phyloP scores from a whole-genome alignment of 306 rosid species.

The Cucumis sativus region DNA sequence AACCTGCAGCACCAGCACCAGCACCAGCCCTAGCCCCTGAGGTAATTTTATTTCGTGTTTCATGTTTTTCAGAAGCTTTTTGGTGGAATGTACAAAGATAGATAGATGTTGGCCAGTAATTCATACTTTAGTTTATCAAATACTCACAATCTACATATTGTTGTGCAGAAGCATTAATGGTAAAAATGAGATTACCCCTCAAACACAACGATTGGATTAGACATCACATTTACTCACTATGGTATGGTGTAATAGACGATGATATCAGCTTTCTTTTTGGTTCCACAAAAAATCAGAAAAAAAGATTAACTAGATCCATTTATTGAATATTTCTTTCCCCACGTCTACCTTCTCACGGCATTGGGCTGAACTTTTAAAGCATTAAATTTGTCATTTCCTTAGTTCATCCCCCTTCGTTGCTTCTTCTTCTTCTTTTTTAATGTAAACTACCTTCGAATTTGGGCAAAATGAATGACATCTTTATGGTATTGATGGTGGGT shows the following conservation, averaged over 20 bases:
- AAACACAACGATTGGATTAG: not conserved
- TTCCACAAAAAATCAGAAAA: constrained; percentile 23
- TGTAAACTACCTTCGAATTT: not conserved
- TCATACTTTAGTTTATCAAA: not conserved
- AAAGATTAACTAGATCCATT: constrained; percentile 24
- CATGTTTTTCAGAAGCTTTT: not conserved
- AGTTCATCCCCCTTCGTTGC: not conserved
- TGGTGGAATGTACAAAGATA: too few species aligned
- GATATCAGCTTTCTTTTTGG: constrained; percentile 18
- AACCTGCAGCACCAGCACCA: constrained; percentile 31
- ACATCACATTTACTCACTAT: not conserved
- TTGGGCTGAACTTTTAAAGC: not conserved
- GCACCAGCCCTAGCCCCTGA: constrained; percentile 27
- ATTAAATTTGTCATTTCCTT: not conserved
- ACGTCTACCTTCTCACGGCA: not conserved
- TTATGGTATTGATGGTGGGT: not conserved
- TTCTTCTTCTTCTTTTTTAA: not conserved
- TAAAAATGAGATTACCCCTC: constrained; percentile 6
- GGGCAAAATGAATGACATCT: not conserved
- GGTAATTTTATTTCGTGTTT: not conserved
- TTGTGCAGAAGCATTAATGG: constrained; percentile 39
- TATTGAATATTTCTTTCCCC: constrained; percentile 2
- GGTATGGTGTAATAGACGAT: not conserved
- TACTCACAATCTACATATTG: not conserved
- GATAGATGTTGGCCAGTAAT: too few species aligned